Conservation (phyloP, 768 basidiomycete species). For the Termitomyces eurrhizus region DNA sequence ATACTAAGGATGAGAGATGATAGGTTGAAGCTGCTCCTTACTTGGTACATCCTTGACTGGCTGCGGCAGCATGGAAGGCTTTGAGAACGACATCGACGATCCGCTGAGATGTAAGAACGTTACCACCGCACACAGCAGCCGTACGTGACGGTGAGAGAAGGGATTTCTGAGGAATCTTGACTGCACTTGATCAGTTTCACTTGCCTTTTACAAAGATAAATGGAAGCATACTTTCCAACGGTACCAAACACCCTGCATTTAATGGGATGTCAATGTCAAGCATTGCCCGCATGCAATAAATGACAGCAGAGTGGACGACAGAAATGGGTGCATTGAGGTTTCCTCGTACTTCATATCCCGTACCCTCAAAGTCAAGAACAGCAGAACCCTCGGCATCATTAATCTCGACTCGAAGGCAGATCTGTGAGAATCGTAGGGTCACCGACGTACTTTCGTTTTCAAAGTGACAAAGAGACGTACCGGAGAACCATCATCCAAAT, state of each 20-base stretch:
- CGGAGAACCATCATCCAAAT: constrained; percentile 85
- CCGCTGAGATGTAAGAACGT: constrained; percentile 88
- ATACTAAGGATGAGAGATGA: constrained; percentile 9
- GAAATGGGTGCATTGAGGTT: constrained; percentile 84
- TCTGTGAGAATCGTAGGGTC: constrained; percentile 35
- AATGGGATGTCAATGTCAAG: constrained; percentile 84
- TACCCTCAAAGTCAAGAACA: constrained; percentile 80
- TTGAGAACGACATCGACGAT: constrained; percentile 92
- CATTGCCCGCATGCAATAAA: constrained; percentile 89
- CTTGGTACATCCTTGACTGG: constrained; percentile 94
- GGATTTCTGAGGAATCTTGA: constrained; percentile 77
- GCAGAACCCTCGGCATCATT: constrained; percentile 72
- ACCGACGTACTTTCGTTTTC: background rate
- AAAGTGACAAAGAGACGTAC: constrained; percentile 33
- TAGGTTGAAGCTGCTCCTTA: constrained; percentile 30
- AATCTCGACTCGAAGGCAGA: constrained; percentile 74
- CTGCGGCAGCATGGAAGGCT: constrained; percentile 88
- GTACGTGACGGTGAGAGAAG: constrained; percentile 79
- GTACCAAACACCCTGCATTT: constrained; percentile 91
- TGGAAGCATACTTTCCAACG: constrained; percentile 58
- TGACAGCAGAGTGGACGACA: constrained; percentile 83
- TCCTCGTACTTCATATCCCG: constrained; percentile 79
- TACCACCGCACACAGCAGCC: constrained; percentile 91
- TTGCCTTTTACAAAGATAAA: background rate
- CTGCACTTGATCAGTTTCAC: constrained; percentile 30